phyloP scores from a whole-genome alignment of 306 rosid species.

The apple (Malus domestica) region ASM211411v1 NC_041804.1:5556501-5557000 shows the following conservation, averaged over 20 bases:
- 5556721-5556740: too few relatives aligned
- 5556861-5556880: not conserved
- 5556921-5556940: not conserved
- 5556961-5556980: slow-evolving; percentile 35
- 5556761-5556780: not conserved
- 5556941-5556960: slow-evolving; percentile 2
- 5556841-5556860: not conserved
- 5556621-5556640: slow-evolving; percentile 23
- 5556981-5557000: slow-evolving; percentile 43
- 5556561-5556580: slow-evolving; percentile 21
- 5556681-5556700: not conserved
- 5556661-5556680: too few relatives aligned
- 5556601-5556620: slow-evolving; percentile 39
- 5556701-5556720: not conserved
- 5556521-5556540: too few relatives aligned
- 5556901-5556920: not conserved
- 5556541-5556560: not conserved
- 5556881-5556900: not conserved
- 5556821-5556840: slow-evolving; percentile 21
- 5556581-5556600: slow-evolving; percentile 50
- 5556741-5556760: too few relatives aligned
- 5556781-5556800: not conserved
- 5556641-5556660: not conserved
- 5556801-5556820: not conserved
- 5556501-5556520: too few relatives aligned